Evolutionary conservation across 2,329 filamentous ascomycete species (phyloP).

Genomic region (Claviceps citrina): DNA sequence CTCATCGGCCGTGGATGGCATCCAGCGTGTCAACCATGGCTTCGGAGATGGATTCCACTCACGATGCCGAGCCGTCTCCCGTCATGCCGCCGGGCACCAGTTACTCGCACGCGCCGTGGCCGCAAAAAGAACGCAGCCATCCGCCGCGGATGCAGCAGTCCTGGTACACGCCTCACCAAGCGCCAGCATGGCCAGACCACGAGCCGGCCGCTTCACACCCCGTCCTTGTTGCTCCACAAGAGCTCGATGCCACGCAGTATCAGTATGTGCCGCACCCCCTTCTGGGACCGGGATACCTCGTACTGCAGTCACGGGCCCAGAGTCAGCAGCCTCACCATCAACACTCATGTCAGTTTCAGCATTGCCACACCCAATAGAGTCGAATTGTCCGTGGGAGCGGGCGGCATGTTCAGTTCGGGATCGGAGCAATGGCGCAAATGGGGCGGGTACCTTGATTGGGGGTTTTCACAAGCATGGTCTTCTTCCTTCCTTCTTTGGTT

Average conservation of each 20-base stretch:
- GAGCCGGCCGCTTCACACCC: conserved; percentile 2
- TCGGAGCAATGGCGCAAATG: conserved; percentile 2
- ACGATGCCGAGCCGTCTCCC: conserved; percentile 1
- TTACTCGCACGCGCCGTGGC: conserved; percentile 1
- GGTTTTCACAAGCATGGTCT: no score
- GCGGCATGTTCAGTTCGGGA: not conserved
- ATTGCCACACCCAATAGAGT: conserved; percentile 5
- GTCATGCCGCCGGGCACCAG: conserved; percentile 2
- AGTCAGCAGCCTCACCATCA: conserved; percentile 1
- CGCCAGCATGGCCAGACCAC: conserved; percentile 2
- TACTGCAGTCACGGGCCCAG: conserved; percentile 3
- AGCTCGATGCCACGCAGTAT: conserved; percentile 5
- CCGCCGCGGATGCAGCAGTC: not conserved
- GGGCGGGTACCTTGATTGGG: no score
- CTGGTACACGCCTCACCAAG: conserved; percentile 1
- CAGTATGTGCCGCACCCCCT: conserved; percentile 6
- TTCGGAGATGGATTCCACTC: conserved; percentile 3
- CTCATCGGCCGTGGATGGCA: conserved; percentile 2
- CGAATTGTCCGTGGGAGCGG: not conserved
- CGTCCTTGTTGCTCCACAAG: not conserved
- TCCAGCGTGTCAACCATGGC: not conserved
- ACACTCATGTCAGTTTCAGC: conserved; percentile 2
- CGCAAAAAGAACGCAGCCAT: not conserved
- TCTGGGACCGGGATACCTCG: conserved; percentile 7
- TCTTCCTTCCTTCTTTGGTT: not conserved